These are phyloP conservation scores for Colletotrichum lini DNA, from an alignment of 2,329 filamentous ascomycete genomes.

Conservation along the genomic window DNA sequence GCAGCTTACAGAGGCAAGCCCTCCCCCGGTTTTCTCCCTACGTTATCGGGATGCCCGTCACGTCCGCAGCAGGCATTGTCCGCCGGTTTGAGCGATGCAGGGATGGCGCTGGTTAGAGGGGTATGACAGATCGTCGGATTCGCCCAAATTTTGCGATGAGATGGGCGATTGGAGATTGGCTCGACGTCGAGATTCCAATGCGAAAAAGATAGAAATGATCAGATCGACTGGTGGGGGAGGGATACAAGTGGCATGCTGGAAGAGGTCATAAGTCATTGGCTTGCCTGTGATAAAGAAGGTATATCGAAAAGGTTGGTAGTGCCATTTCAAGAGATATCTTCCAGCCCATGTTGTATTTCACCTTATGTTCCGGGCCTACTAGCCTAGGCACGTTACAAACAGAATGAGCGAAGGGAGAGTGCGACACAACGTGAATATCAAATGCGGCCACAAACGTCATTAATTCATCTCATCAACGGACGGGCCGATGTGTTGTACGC, in stretches of 20 bases:
- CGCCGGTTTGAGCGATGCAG: slow-evolving; percentile 25
- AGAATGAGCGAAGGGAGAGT: slow-evolving; percentile 26
- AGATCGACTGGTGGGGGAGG: slow-evolving; percentile 16
- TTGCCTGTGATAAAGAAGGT: slow-evolving; percentile 16
- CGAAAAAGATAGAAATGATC: slow-evolving; percentile 8
- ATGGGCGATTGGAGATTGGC: slow-evolving; percentile 18
- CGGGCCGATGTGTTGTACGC: neutral
- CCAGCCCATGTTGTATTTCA: neutral
- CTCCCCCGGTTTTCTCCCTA: slow-evolving; percentile 14
- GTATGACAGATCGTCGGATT: slow-evolving; percentile 8
- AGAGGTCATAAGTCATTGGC: slow-evolving; percentile 1
- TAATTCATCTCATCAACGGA: neutral
- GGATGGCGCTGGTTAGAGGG: slow-evolving; percentile 14
- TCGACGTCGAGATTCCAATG: slow-evolving; percentile 25
- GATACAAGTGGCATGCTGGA: slow-evolving; percentile 3
- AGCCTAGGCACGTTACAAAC: slow-evolving; percentile 32
- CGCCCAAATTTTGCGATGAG: slow-evolving; percentile 2
- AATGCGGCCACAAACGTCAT: neutral
- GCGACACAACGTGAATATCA: slow-evolving; percentile 31
- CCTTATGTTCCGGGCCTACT: neutral
- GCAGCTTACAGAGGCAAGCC: neutral
- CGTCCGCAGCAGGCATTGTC: slow-evolving; percentile 18
- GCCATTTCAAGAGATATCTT: neutral
- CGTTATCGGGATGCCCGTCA: slow-evolving; percentile 8
- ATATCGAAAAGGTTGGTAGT: neutral